Percentiles rank a stretch among this genome's conserved stretches.
These are phyloP conservation scores for Nevesoporus exiguus DNA, from an alignment of 768 basidiomycete genomes.

Conservation along the genomic window DNA sequence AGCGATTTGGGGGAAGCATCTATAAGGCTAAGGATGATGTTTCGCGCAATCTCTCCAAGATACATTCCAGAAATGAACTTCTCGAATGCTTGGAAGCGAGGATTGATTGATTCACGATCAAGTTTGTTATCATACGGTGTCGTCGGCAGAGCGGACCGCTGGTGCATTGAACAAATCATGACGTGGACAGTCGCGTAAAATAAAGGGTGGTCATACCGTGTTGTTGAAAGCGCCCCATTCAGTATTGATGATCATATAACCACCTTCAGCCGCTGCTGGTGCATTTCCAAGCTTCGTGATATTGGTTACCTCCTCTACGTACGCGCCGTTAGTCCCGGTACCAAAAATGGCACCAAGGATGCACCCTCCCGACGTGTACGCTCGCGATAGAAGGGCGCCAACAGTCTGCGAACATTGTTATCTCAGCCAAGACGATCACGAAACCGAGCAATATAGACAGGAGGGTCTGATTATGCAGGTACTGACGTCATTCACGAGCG, in stretches of 20 bases:
- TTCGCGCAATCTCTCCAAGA: conserved; percentile 89
- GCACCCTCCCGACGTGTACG: conserved; percentile 91
- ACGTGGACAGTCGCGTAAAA: background rate
- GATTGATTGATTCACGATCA: conserved; percentile 94
- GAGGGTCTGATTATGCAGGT: conserved; percentile 32
- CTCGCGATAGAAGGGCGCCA: conserved; percentile 87
- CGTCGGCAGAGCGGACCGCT: conserved; percentile 81
- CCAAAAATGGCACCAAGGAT: conserved; percentile 92
- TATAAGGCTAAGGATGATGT: conserved; percentile 76
- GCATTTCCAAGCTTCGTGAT: conserved; percentile 78
- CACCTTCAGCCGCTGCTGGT: conserved; percentile 55
- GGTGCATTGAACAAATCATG: conserved; percentile 2
- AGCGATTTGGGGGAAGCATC: conserved; percentile 69
- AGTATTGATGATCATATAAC: conserved; percentile 91
- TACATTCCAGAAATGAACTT: conserved; percentile 99
- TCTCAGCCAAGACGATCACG: conserved; percentile 9
- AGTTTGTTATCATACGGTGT: conserved; percentile 90
- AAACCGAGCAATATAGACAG: background rate
- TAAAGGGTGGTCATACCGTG: conserved; percentile 49
- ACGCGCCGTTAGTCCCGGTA: conserved; percentile 98
- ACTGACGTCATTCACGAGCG: conserved; percentile 90
- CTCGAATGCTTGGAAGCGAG: conserved; percentile 89
- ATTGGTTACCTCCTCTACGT: conserved; percentile 83
- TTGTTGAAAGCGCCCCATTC: conserved; percentile 99
- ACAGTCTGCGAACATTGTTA: conserved; percentile 63